These are phyloP conservation scores for Arabidopsis thaliana DNA, from an alignment of 345 rosid genomes.

Conservation along the genomic window DNA sequence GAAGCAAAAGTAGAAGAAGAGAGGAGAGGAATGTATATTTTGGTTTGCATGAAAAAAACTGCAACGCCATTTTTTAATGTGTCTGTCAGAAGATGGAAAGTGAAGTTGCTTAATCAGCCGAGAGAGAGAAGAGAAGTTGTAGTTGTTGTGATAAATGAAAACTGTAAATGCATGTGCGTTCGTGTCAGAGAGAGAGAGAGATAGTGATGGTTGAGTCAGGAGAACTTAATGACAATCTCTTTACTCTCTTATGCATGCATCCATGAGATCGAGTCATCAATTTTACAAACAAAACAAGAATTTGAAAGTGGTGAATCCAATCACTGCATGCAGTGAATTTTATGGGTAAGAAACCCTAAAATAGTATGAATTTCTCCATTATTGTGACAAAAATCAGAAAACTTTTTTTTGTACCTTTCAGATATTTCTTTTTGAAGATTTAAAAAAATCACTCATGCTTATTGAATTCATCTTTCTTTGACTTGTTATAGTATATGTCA, in stretches of 20 bases:
- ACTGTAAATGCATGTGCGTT: slow-evolving; percentile 43
- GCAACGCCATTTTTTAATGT: slow-evolving; percentile 34
- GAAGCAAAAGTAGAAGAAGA: slow-evolving; percentile 36
- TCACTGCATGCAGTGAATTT: background rate
- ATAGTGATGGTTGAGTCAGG: slow-evolving; percentile 46
- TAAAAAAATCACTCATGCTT: background rate
- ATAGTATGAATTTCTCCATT: background rate
- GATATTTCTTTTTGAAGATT: background rate
- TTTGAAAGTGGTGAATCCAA: background rate
- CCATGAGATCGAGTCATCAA: background rate
- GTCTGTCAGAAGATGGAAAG: slow-evolving; percentile 6
- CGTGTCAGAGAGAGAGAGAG: slow-evolving; percentile 32
- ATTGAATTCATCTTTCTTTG: background rate
- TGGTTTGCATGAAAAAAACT: slow-evolving; percentile 47
- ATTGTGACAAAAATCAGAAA: background rate
- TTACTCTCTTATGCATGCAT: slow-evolving; percentile 28
- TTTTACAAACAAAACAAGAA: slow-evolving; percentile 1
- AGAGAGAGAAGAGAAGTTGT: slow-evolving; percentile 24
- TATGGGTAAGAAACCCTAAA: background rate
- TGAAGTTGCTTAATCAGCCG: slow-evolving; percentile 13
- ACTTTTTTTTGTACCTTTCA: background rate
- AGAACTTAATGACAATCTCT: slow-evolving; percentile 36
- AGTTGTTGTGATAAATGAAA: slow-evolving; percentile 39
- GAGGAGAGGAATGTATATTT: slow-evolving; percentile 19
- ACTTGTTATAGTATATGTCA: slow-evolving; percentile 2